Evolutionary conservation across 495 filamentous ascomycete species (phyloP), one percentile per base, ranked within the genome.

Genomic region (Podospora australis): DNA sequence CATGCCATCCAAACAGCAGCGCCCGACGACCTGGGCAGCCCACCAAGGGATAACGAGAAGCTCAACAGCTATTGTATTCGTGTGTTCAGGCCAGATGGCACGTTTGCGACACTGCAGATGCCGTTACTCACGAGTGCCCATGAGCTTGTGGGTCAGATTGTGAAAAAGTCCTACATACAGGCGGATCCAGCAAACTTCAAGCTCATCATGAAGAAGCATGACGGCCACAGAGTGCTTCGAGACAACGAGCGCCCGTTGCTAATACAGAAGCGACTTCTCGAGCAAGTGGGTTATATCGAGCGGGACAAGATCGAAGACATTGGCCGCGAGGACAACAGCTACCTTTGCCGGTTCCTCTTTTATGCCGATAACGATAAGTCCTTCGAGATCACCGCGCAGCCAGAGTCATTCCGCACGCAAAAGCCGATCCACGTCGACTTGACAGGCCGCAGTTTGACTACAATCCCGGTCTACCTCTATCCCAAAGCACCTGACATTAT

Each of bases 311-410:
- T 97, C 34, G 91, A 96, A 58, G 92, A 96, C 49, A 82, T 99
- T 44, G 92, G 92, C n/a, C 81, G 92, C 36, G 92, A 99, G 63
- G 92, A 99, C 65, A 94, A 96, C 65, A 91, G 90, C 57, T 97
- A 97, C 55, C 75, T 99, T 6, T 90, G 90, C 57, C 88, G 92
- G 6, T 97, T 97, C 68, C 86, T 89, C 20, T 99, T 97, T 63
- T 72, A 96, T 41, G 88, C 91, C 8, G 85, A 84, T 9, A 85
- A 88, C 50, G 81, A 95, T 57, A 88, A 81, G 63, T 87, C 87
- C n/a, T 90, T 86, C 63, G 69, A 72, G 23, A 60, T 58, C 23
- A 64, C 68, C 2, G 67, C 84, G 49, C 90, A 97, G 40, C 80
- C 89, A 9, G 88, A 84, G 4, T 82, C 94, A 38, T 77, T 71